Evolutionary conservation across 164 flowering plant genomes (phyloP), one percentile per base, ranked within the genome.

Genomic region (Vitis rotundifolia): DNA sequence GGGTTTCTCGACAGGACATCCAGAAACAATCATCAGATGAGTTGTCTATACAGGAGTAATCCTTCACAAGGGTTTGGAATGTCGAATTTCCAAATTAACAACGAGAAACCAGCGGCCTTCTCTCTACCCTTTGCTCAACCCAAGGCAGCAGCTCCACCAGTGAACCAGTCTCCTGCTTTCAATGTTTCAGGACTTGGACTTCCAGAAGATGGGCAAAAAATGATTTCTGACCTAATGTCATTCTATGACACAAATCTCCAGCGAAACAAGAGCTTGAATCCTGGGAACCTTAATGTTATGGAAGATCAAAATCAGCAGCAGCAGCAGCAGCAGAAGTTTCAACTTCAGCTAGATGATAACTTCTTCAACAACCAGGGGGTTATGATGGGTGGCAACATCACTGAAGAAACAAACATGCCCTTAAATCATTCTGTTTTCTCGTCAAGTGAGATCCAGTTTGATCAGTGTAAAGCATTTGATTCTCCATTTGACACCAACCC

Each of bases 191-290:
- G 86, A n/a, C 72, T 87, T 61, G 84, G 81, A 10, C 83, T 91
- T 59, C 85, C 93, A 0, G 85, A 86, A 61, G 91, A 91, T 53
- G 97, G 88, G 51, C 89, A 88, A 65, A 86, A 86, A 59, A 78
- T 82, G 81, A 90, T 91, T 13, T 68, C 74, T 49, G 88, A 90
- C 1, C 89, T 91, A 5, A 78, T 90, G 88, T 81, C 88, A 0
- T 70, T 77, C 31, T 91, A 91, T 67, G 92, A 89, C 50, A 55
- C 71, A 18, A 89, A 84, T 75, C 68, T 78, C 49, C 87, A 79
- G 61, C 72, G 68, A 54, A 79, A 70, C 71, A 83, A 78, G 67
- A 73, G 37, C 29, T n/a, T 72, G 3, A 75, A 69, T 70, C 54
- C 69, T 50, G 81, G 75, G 11, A 74, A 69, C 48, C 28, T 61